A percentile compares a stretch with the other conserved stretches of the same genome.
Evolutionary conservation across 2,329 filamentous ascomycete genomes (phyloP).

Genomic region (Gnomoniopsis sp.): DNA sequence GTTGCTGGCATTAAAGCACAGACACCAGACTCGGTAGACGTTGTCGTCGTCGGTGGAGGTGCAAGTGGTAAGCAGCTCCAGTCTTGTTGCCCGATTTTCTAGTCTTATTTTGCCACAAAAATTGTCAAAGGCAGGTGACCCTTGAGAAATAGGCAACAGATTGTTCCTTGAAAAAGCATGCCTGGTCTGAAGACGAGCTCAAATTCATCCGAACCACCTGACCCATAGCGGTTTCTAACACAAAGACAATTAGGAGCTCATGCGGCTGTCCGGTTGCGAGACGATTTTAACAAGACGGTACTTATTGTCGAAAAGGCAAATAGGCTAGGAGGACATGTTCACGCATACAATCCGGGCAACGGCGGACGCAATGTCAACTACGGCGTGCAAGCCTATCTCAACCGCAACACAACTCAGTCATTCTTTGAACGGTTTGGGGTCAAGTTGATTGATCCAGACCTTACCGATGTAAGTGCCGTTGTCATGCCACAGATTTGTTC

Average conservation of each 20-base stretch:
- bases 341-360: conserved; percentile 39
- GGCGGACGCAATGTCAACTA: conserved; percentile 26
- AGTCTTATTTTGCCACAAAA: background rate
- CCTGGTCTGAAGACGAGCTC: background rate
- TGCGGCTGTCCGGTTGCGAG: conserved; percentile 18
- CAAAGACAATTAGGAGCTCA: conserved; percentile 1
- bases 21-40: conserved; percentile 12
- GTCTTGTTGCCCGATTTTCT: background rate
- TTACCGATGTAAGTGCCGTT: background rate
- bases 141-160: background rate
- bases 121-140: no score
- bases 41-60: conserved; percentile 22
- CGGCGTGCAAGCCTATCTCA: conserved; percentile 30
- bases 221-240: background rate
- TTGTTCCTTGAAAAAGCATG: background rate
- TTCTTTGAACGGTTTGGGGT: conserved; percentile 42
- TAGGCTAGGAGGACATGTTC: conserved; percentile 34
- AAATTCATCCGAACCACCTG: background rate
- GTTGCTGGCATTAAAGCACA: background rate
- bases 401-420: conserved; percentile 24
- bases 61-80: conserved; percentile 13
- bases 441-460: conserved; percentile 20
- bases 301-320: conserved; percentile 17
- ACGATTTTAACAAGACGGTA: conserved; percentile 18
- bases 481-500: conserved; percentile 25